phyloP scores from a whole-genome alignment of 805 yeast species.

The Tetrapisispora fleetii region DNA sequence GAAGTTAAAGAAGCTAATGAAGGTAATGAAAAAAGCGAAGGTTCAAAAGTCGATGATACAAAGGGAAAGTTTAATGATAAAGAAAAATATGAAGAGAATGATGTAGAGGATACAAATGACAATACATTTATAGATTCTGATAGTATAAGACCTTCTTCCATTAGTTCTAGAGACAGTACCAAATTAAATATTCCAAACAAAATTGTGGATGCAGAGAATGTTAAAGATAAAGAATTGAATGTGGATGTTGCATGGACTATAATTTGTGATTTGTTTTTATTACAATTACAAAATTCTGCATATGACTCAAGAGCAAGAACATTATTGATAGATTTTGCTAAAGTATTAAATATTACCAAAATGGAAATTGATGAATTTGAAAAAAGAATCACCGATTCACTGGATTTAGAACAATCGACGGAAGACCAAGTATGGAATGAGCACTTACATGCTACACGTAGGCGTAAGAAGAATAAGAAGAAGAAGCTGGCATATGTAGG shows the following conservation, averaged over 20 bases:
- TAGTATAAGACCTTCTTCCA: constrained; percentile 3
- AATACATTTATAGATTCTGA: constrained; percentile 1
- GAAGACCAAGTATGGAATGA: constrained; percentile 70
- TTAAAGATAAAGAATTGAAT: constrained; percentile 35
- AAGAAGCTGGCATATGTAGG: constrained; percentile 81
- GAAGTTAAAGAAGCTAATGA: background rate
- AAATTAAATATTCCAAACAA: constrained; percentile 3
- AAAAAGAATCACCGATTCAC: constrained; percentile 76
- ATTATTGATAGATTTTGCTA: constrained; percentile 59
- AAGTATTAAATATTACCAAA: constrained; percentile 43
- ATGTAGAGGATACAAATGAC: background rate
- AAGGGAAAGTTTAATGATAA: background rate
- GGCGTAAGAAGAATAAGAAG: constrained; percentile 56
- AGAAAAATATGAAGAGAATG: constrained; percentile 3
- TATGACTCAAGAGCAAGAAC: constrained; percentile 87
- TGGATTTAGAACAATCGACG: constrained; percentile 77
- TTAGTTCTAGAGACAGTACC: background rate
- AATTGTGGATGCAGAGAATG: constrained; percentile 26
- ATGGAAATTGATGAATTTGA: constrained; percentile 83
- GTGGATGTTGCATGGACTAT: constrained; percentile 89
- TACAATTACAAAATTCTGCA: constrained; percentile 69
- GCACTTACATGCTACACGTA: constrained; percentile 51
- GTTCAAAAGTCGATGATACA: no score
- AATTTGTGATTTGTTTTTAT: constrained; percentile 78
- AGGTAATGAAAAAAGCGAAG: no score